Evolutionary conservation across 352 stramenopile genomes (phyloP).

Genomic region (Globisporangium parvum): DNA sequence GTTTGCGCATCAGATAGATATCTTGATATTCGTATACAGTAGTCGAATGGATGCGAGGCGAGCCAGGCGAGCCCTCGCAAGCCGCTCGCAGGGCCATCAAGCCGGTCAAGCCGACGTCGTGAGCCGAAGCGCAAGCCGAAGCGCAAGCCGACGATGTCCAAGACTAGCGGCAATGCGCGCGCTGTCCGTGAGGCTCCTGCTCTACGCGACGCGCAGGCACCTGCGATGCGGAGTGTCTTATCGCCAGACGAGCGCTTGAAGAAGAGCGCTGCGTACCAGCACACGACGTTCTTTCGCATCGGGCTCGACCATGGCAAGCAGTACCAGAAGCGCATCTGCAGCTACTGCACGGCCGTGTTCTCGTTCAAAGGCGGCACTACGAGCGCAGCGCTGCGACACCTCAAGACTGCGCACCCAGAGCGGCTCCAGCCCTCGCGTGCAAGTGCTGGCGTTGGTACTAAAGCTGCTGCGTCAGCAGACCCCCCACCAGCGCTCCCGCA

Average conservation of each 20-base stretch:
- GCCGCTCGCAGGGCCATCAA: no score
- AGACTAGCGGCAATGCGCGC: no score
- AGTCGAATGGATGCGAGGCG: no score
- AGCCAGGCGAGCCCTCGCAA: no score
- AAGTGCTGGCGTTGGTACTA: background rate
- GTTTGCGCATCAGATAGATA: no score
- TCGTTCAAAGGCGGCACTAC: slow-evolving; percentile 51
- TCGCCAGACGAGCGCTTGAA: slow-evolving; percentile 16
- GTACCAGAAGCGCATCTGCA: slow-evolving; percentile 35
- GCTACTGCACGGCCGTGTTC: slow-evolving; percentile 39
- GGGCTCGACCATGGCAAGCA: slow-evolving; percentile 24
- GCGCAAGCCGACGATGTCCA: no score
- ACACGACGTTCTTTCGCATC: slow-evolving; percentile 26
- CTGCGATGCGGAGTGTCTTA: no score
- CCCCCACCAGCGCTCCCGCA: background rate
- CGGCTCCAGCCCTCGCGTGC: slow-evolving; percentile 1
- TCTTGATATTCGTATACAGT: no score
- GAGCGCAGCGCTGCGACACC: slow-evolving; percentile 38
- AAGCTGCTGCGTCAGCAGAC: slow-evolving; percentile 1
- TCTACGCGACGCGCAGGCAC: no score
- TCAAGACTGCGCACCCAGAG: slow-evolving; percentile 34
- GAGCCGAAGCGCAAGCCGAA: no score
- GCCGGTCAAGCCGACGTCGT: no score
- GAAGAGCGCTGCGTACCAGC: slow-evolving; percentile 35
- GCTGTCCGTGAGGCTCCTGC: no score